Conservation (phyloP, 371 early-diverging fungal genomes). For the Mucor indicus region DNA sequence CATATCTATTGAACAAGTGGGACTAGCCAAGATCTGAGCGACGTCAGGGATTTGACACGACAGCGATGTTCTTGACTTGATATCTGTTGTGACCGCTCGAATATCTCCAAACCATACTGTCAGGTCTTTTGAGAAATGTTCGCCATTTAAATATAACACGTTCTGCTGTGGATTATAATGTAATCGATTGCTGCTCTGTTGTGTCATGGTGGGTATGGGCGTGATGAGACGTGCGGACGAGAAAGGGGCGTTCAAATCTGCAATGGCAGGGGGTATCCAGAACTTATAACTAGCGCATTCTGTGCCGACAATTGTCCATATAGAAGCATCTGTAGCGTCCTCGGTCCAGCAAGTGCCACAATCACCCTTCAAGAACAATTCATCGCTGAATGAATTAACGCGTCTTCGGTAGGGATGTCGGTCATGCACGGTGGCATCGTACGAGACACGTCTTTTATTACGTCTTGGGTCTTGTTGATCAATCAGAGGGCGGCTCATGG, state of each 20-base stretch:
- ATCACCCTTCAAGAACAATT: neutral
- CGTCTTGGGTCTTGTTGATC: no score
- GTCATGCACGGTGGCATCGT: constrained; percentile 35
- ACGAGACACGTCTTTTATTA: constrained; percentile 46
- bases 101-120: constrained; percentile 70
- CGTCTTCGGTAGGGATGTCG: constrained; percentile 38
- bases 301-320: constrained; percentile 89
- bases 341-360: constrained; percentile 70
- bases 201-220: constrained; percentile 32
- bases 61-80: constrained; percentile 45
- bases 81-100: constrained; percentile 50
- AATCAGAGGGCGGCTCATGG: no score
- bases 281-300: constrained; percentile 75
- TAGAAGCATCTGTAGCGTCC: constrained; percentile 82
- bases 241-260: constrained; percentile 8
- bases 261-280: constrained; percentile 43
- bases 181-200: neutral
- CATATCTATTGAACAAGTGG: constrained; percentile 16
- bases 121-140: constrained; percentile 64
- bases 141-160: constrained; percentile 51
- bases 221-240: constrained; percentile 13
- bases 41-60: constrained; percentile 46
- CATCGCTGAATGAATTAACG: constrained; percentile 43
- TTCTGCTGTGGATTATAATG: constrained; percentile 1
- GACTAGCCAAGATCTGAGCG: constrained; percentile 18